Conservation (phyloP, 495 filamentous ascomycete species). For the Podospora pseudopauciseta region DNA sequence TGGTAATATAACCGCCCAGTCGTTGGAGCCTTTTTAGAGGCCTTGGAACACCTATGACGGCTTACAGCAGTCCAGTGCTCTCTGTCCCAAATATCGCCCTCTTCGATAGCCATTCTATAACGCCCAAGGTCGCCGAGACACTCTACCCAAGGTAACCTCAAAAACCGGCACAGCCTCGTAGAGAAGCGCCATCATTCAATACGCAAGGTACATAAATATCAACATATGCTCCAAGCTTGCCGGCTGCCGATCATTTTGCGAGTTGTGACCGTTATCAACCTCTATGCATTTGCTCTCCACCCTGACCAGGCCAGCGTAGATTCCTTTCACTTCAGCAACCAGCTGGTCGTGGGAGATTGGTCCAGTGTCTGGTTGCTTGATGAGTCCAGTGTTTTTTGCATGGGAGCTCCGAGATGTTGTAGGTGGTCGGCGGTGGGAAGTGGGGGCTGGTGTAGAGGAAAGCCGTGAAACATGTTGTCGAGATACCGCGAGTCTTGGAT, state of each 20-base stretch:
- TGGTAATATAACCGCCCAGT: constrained; percentile 80
- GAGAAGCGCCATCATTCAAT: constrained; percentile 74
- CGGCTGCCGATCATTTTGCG: no score
- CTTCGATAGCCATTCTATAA: constrained; percentile 70
- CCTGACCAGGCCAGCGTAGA: neutral
- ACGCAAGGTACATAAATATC: constrained; percentile 74
- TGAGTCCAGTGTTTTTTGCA: neutral
- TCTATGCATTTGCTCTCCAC: neutral
- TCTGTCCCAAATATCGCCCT: constrained; percentile 63
- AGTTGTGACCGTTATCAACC: neutral
- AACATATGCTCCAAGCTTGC: constrained; percentile 73
- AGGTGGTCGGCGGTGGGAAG: no score
- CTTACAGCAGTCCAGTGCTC: constrained; percentile 76
- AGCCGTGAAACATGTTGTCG: no score
- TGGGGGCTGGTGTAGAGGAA: no score
- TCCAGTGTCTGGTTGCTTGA: neutral
- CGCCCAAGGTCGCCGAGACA: constrained; percentile 73
- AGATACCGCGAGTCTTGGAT: no score
- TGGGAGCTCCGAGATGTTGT: no score
- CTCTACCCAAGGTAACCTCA: constrained; percentile 85
- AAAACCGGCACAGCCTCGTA: constrained; percentile 72
- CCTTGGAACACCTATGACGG: constrained; percentile 75
- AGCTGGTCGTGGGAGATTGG: neutral
- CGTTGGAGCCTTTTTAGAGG: constrained; percentile 63
- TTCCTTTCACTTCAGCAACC: neutral